These are phyloP conservation scores for Quercus variabilis DNA, from an alignment of 306 rosid species.

Conservation along the genomic window DNA sequence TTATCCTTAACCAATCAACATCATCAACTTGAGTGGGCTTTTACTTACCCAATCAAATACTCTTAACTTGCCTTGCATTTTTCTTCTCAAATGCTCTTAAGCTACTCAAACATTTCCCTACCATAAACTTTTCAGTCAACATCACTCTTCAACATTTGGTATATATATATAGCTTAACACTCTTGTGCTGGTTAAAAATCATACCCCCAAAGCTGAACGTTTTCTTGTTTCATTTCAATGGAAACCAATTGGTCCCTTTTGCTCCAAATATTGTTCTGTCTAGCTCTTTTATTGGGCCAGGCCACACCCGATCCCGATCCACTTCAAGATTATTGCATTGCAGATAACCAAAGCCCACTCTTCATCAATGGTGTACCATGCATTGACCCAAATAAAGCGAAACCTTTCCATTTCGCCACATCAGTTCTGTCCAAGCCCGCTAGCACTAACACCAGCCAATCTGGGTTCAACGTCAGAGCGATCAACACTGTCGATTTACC, in stretches of 20 bases:
- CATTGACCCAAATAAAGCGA: constrained; percentile 52
- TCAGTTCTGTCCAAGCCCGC: constrained; percentile 48
- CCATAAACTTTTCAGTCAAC: neutral
- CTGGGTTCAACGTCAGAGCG: constrained; percentile 45
- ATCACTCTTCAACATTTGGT: constrained; percentile 5
- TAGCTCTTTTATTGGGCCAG: constrained; percentile 24
- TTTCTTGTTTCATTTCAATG: constrained; percentile 23
- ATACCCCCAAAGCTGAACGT: neutral
- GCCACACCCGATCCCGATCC: constrained; percentile 53
- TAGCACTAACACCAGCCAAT: constrained; percentile 23
- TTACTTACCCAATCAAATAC: neutral
- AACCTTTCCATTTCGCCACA: constrained; percentile 43
- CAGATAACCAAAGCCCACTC: constrained; percentile 35
- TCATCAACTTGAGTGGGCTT: neutral
- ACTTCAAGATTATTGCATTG: constrained; percentile 75
- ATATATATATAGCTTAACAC: neutral
- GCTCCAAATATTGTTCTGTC: constrained; percentile 23
- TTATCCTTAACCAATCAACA: neutral
- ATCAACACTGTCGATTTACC: constrained; percentile 49
- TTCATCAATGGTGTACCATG: constrained; percentile 62
- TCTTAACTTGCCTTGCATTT: constrained; percentile 45
- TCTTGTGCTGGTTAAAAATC: neutral
- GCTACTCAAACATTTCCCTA: constrained; percentile 56
- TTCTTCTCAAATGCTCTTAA: constrained; percentile 49
- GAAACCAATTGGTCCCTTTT: constrained; percentile 19